Evolutionary conservation across 2,329 filamentous ascomycete species (phyloP), one percentile per base, ranked within the genome.

Genomic region (Penicillium sp.): DNA sequence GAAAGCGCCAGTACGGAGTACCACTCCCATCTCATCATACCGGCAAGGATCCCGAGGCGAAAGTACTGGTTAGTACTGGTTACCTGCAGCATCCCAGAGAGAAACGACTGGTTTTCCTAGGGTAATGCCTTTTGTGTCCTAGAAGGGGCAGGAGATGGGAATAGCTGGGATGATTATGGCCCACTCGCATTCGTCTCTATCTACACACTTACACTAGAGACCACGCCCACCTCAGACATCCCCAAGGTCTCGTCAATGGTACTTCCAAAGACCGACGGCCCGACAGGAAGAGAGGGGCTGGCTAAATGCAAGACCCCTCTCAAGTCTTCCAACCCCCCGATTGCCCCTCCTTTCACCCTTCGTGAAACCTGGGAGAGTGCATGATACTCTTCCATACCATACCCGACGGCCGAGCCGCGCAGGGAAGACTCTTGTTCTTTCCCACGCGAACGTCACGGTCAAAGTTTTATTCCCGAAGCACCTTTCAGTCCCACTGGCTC

Each of bases 401-500:
- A 60, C 55, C 59, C 60, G 58, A 61, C 39, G 56, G 58, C 55
- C 55, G 54, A 62, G 40, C 55, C 52, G 55, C 42, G 53, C 45
- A 45, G 42, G 28, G 26, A 45, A 44, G n/a, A 44, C 10, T 31
- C 42, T 3, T 19, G 10, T 13, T 43, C 5, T 13, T 21, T 3
- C n/a, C 21, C 39, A 42, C 39, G 16, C 21, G 31, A 40, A 51
- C 48, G 48, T 51, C 48, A 51, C 39, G 5, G 31, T 45, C 21
- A 31, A 21, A 37, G 23, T 28, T n/a, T 14, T n/a, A 9, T 33
- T 39, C 24, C 24, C 23, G 39, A 26, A 28, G 24, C 21, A 18
- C 14, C 28, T 18, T 18, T 8, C 28, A 43, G 39, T 43, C 23
- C 14, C 23, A 45, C 42, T 31, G 16, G 19, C 13, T 24, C 28